Evolutionary conservation across 106 monocot species (phyloP).

Genomic region (Allium cepa): DNA sequence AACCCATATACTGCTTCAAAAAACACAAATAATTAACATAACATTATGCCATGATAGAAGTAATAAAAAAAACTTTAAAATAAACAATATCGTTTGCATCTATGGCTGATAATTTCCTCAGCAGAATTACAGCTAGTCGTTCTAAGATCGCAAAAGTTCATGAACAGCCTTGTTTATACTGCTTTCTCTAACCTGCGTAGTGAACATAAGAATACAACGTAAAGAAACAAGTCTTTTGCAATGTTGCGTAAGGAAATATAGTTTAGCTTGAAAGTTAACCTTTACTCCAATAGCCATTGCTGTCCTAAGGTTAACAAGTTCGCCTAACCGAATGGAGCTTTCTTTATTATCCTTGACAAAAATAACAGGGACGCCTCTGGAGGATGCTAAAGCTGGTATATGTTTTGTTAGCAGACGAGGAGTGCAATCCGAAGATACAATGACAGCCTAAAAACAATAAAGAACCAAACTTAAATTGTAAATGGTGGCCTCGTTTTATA

Average conservation of each 20-base stretch:
- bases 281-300: constrained; percentile 81
- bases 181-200: constrained; percentile 46
- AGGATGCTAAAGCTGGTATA: constrained; percentile 59
- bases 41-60: too few relatives aligned
- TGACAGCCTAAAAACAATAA: constrained; percentile 37
- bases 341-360: constrained; percentile 59
- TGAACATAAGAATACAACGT: background rate
- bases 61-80: too few relatives aligned
- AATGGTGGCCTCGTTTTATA: too few relatives aligned
- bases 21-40: too few relatives aligned
- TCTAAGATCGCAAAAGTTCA: constrained; percentile 16
- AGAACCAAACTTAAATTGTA: too few relatives aligned
- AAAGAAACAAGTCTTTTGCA: background rate
- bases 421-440: constrained; percentile 72
- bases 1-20: too few relatives aligned
- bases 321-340: constrained; percentile 73
- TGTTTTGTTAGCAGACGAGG: constrained; percentile 71
- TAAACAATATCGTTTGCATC: too few relatives aligned
- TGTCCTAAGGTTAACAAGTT: constrained; percentile 76
- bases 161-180: constrained; percentile 42
- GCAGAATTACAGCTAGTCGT: too few relatives aligned
- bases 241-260: background rate
- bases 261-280: constrained; percentile 23
- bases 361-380: constrained; percentile 61
- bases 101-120: too few relatives aligned